phyloP scores from a whole-genome alignment of 176 grass and related monocot genomes.

The Aechmea fasciata region DNA sequence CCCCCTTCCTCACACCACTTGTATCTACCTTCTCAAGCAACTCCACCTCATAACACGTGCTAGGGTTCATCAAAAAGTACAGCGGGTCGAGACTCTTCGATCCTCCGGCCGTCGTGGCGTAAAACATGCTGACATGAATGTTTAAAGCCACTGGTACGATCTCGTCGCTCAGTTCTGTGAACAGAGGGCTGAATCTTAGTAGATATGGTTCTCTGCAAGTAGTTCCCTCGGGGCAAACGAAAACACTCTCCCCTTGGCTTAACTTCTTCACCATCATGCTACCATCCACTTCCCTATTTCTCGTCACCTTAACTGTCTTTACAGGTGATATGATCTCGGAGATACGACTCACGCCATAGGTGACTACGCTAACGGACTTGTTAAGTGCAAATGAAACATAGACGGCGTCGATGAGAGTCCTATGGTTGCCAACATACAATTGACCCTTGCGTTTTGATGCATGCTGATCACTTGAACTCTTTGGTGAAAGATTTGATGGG shows the following conservation, averaged over 20 bases:
- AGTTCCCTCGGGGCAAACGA: conserved; percentile 2
- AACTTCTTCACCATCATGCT: not conserved
- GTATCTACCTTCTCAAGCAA: conserved; percentile 5
- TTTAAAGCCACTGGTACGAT: not conserved
- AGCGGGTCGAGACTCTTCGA: not conserved
- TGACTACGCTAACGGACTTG: not conserved
- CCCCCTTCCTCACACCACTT: not conserved
- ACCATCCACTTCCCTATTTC: not conserved
- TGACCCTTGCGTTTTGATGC: not conserved
- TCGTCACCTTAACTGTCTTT: not conserved
- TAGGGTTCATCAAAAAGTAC: not conserved
- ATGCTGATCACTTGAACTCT: not conserved
- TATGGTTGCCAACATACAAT: conserved; percentile 4
- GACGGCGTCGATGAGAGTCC: conserved; percentile 3
- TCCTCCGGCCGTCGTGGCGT: conserved; percentile 1
- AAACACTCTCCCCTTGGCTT: not conserved
- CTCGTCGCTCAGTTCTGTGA: not conserved
- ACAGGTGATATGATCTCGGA: conserved; percentile 3
- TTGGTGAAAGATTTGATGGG: not conserved
- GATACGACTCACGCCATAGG: not conserved
- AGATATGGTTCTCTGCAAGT: conserved; percentile 7
- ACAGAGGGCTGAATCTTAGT: conserved; percentile 1
- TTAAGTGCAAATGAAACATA: not conserved
- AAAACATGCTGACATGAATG: not conserved
- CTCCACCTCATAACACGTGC: not conserved